Evolutionary conservation across 257 asterid genomes (phyloP).

Genomic region (Ilex aquifolium): DNA sequence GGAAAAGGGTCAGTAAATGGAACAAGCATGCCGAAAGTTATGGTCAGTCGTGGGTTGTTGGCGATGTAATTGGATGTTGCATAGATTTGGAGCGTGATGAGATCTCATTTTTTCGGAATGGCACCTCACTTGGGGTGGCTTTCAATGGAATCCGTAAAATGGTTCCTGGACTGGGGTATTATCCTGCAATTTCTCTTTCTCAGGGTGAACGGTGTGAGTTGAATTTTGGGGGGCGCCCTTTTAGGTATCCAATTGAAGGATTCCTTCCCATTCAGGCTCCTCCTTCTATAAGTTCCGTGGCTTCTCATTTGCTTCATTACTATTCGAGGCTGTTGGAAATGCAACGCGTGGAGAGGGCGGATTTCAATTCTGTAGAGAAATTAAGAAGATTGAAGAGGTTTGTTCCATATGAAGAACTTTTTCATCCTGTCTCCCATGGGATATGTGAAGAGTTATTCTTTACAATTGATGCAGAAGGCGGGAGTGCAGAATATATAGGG

Average conservation of each 20-base stretch:
- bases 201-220: constrained; percentile 95
- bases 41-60: constrained; percentile 95
- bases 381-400: constrained; percentile 74
- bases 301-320: constrained; percentile 57
- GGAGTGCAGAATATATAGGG: constrained; percentile 53
- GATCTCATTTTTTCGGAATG: constrained; percentile 74
- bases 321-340: constrained; percentile 65
- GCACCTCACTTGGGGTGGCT: constrained; percentile 87
- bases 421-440: constrained; percentile 61
- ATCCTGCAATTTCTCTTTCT: constrained; percentile 92
- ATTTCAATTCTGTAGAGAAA: constrained; percentile 59
- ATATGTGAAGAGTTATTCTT: constrained; percentile 63
- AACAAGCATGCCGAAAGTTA: constrained; percentile 67
- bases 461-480: constrained; percentile 38
- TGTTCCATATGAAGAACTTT: constrained; percentile 65
- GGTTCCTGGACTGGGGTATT: constrained; percentile 96
- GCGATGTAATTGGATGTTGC: constrained; percentile 96
- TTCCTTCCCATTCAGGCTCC: constrained; percentile 79
- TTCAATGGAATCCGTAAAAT: constrained; percentile 77
- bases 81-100: constrained; percentile 76
- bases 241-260: constrained; percentile 70
- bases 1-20: constrained; percentile 89
- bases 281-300: constrained; percentile 39
- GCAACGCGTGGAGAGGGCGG: constrained; percentile 50
- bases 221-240: constrained; percentile 83